phyloP scores from a whole-genome alignment of 495 filamentous ascomycete genomes.

The Peziza echinospora region DNA sequence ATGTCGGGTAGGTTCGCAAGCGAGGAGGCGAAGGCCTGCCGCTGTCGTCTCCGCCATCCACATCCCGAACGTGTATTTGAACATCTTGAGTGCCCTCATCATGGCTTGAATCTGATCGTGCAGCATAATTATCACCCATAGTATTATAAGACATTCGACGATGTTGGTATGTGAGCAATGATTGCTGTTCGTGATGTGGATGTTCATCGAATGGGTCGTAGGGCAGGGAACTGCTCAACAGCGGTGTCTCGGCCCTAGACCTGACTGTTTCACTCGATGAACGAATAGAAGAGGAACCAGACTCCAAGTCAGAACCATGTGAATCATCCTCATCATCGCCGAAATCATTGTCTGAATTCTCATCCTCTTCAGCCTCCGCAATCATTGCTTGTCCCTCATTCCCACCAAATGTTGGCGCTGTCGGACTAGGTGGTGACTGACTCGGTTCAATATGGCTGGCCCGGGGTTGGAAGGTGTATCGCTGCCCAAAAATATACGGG shows the following conservation, averaged over 20 bases:
- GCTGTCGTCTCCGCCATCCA: conserved; percentile 4
- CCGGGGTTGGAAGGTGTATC: too few species aligned
- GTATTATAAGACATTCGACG: conserved; percentile 16
- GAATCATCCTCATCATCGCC: conserved; percentile 16
- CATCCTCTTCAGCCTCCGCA: conserved; percentile 5
- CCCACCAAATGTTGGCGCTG: conserved; percentile 5
- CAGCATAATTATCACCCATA: too few species aligned
- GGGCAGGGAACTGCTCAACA: conserved; percentile 17
- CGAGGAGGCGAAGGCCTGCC: conserved; percentile 7
- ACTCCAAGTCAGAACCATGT: conserved; percentile 7
- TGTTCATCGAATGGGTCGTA: conserved; percentile 17
- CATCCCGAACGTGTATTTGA: conserved; percentile 6
- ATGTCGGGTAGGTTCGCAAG: conserved; percentile 13
- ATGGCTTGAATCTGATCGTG: too few species aligned
- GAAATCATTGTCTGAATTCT: conserved; percentile 10
- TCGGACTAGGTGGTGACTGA: conserved; percentile 8
- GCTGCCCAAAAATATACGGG: background rate
- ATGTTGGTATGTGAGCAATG: conserved; percentile 9
- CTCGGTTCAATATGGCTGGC: too few species aligned
- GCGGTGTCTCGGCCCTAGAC: conserved; percentile 10
- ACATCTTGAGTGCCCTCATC: conserved; percentile 5
- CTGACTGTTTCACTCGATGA: conserved; percentile 10
- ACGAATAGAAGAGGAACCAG: conserved; percentile 3
- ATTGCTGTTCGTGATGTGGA: conserved; percentile 16
- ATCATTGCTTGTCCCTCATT: conserved; percentile 1